phyloP scores from a whole-genome alignment of 75 land plant genomes.

The Pinus taeda region DNA sequence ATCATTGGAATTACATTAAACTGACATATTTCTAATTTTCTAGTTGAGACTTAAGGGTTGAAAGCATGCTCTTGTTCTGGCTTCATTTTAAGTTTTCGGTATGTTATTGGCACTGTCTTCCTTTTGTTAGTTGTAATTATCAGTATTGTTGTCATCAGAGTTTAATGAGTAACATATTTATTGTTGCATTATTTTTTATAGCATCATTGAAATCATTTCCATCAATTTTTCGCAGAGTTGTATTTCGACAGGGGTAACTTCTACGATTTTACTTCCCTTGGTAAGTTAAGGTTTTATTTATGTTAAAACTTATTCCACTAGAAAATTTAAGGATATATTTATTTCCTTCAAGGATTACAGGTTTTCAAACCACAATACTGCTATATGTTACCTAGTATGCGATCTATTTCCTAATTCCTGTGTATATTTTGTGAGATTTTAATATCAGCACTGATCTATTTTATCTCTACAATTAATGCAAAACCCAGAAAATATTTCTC shows the following conservation, averaged over 20 bases:
- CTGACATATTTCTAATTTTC: too few species aligned
- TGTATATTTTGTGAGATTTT: too few species aligned
- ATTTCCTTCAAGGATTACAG: neutral
- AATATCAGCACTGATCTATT: too few species aligned
- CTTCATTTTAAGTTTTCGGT: neutral
- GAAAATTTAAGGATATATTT: neutral
- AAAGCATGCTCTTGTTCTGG: neutral
- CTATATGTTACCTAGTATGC: neutral
- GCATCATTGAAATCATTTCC: neutral
- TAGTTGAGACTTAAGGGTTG: too few species aligned
- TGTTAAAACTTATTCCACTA: neutral
- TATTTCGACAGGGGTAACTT: conserved; percentile 93
- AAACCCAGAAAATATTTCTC: too few species aligned
- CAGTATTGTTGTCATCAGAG: neutral
- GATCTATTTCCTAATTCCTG: neutral
- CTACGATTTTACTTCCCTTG: conserved; percentile 97
- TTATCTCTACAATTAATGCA: too few species aligned
- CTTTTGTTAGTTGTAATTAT: neutral
- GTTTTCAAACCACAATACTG: neutral
- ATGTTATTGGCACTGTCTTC: neutral
- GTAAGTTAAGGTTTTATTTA: conserved; percentile 37
- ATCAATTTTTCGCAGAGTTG: conserved; percentile 59
- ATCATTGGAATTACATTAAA: too few species aligned
- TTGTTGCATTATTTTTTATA: neutral
- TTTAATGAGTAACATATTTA: neutral